Conservation (phyloP, 495 filamentous ascomycete genomes). For the Cetradonia linearis region DNA sequence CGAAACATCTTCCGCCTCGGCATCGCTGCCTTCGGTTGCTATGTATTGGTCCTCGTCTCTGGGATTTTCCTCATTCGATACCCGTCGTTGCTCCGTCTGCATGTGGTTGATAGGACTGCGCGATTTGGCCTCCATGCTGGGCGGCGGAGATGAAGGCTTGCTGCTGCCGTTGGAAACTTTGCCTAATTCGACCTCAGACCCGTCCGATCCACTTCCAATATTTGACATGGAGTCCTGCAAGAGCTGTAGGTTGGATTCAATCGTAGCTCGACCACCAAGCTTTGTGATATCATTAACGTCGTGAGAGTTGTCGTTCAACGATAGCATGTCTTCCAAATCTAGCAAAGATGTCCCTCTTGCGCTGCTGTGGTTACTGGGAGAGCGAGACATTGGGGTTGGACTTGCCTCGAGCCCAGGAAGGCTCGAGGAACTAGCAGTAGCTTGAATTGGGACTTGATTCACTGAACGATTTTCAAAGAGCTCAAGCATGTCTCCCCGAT, state of each 20-base stretch:
- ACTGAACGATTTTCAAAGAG: conserved; percentile 24
- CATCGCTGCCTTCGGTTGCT: not conserved
- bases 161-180: not conserved
- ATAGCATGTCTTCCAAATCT: not conserved
- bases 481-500: conserved; percentile 32
- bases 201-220: not conserved
- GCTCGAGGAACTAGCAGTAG: not conserved
- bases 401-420: not conserved
- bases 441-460: not conserved
- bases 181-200: not conserved
- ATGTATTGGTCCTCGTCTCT: not conserved
- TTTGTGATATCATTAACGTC: not conserved
- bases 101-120: not conserved
- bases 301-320: not conserved
- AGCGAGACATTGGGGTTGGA: not conserved
- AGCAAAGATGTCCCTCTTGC: not conserved
- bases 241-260: conserved; percentile 4
- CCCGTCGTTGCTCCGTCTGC: not conserved
- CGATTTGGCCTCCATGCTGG: not conserved
- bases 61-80: conserved; percentile 3
- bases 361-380: not conserved
- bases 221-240: not conserved
- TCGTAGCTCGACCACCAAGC: not conserved
- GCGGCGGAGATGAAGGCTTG: not conserved
- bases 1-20: not conserved